Percentiles rank a stretch among this genome's conserved stretches.
Evolutionary conservation across 805 yeast genomes (phyloP).

Genomic region (Jamesozyma jinghongensis): DNA sequence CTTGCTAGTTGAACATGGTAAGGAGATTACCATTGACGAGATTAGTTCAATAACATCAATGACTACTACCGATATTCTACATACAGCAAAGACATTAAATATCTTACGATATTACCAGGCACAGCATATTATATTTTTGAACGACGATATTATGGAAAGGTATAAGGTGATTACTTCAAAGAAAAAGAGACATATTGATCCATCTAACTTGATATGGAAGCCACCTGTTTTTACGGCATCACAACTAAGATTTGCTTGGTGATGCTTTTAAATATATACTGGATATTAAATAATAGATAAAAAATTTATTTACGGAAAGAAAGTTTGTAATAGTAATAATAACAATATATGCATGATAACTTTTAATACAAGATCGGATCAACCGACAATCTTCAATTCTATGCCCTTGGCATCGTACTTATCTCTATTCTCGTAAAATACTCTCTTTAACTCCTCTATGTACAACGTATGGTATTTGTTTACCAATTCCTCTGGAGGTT

Average conservation of each 20-base stretch:
- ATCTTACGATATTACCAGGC: constrained; percentile 90
- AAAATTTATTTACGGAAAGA: background rate
- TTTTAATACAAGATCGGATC: too few relatives aligned
- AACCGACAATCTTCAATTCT: constrained; percentile 24
- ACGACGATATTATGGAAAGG: constrained; percentile 69
- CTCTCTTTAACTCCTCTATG: constrained; percentile 48
- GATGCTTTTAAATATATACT: constrained; percentile 4
- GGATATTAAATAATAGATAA: too few relatives aligned
- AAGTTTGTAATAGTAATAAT: background rate
- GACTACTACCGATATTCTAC: constrained; percentile 94
- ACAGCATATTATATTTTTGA: constrained; percentile 81
- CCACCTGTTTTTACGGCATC: constrained; percentile 94
- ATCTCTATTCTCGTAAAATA: constrained; percentile 60
- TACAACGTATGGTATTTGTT: constrained; percentile 68
- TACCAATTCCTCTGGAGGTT: constrained; percentile 41
- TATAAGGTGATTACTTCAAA: constrained; percentile 65
- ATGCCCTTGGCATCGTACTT: constrained; percentile 32
- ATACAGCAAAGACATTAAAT: constrained; percentile 84
- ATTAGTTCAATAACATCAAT: constrained; percentile 78
- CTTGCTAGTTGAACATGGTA: constrained; percentile 53
- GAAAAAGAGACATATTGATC: constrained; percentile 67
- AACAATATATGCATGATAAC: too few relatives aligned
- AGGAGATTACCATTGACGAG: constrained; percentile 80
- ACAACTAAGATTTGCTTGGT: constrained; percentile 94
- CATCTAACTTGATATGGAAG: constrained; percentile 71